Conservation (phyloP, 371 early-diverging fungal genomes). For the Quaeritorhiza haematococci region DNA sequence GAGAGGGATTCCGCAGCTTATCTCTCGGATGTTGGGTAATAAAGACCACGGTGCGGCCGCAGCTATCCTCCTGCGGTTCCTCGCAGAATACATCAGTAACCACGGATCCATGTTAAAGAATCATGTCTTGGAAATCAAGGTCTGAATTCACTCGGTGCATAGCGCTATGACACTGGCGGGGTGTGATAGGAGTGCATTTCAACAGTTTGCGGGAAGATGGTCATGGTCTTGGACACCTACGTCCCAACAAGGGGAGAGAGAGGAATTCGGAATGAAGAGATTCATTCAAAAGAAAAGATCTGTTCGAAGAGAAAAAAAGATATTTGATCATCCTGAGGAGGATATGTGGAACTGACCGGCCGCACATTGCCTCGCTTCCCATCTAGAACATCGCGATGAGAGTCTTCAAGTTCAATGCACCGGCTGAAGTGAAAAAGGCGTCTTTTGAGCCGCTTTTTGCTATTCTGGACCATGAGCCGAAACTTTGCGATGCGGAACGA, state of each 20-base stretch:
- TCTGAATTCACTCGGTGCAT: constrained; percentile 4
- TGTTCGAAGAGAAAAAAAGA: background rate
- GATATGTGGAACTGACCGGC: background rate
- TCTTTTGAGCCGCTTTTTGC: constrained; percentile 1
- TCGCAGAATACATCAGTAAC: constrained; percentile 5
- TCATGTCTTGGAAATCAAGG: constrained; percentile 17
- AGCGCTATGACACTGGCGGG: background rate
- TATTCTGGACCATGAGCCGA: constrained; percentile 1
- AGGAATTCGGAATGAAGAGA: too few species aligned
- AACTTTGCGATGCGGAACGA: constrained; percentile 1
- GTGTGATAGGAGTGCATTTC: too few species aligned
- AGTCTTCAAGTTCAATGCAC: constrained; percentile 7
- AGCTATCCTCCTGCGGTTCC: background rate
- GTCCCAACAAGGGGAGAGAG: too few species aligned
- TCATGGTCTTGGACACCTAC: too few species aligned
- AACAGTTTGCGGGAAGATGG: too few species aligned
- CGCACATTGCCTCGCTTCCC: background rate
- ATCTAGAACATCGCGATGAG: too few species aligned
- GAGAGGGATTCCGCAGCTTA: constrained; percentile 10
- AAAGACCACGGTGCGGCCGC: constrained; percentile 15
- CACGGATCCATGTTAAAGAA: background rate
- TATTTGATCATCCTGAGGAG: background rate
- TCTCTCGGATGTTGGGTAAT: constrained; percentile 2
- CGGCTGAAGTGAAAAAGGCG: constrained; percentile 8
- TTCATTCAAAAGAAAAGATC: too few species aligned